Percentiles rank a stretch among this genome's conserved stretches.
phyloP scores from a whole-genome alignment of 2,329 filamentous ascomycete species.

The Ophiocordyceps sinensis region DNA sequence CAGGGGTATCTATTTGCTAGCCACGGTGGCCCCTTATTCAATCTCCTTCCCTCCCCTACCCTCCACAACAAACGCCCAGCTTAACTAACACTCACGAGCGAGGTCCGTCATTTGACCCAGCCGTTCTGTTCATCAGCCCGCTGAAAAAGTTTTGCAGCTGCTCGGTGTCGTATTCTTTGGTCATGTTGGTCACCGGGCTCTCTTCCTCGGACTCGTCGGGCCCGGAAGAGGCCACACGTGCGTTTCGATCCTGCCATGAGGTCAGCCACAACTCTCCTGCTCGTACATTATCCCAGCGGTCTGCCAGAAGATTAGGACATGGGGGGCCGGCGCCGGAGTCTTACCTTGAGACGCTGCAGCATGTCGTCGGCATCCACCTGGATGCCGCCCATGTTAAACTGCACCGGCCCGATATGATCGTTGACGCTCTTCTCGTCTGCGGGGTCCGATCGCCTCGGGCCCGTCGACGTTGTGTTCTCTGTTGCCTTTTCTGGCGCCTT shows the following conservation, averaged over 20 bases:
- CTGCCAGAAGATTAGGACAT: too few relatives aligned
- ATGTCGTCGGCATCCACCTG: slow-evolving; percentile 92
- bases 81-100: slow-evolving; percentile 2
- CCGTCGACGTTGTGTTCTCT: slow-evolving; percentile 9
- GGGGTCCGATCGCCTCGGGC: slow-evolving; percentile 15
- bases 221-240: slow-evolving; percentile 32
- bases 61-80: not conserved
- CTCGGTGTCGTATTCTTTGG: slow-evolving; percentile 33
- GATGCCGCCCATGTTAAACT: slow-evolving; percentile 97
- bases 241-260: slow-evolving; percentile 38
- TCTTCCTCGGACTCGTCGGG: slow-evolving; percentile 23
- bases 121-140: slow-evolving; percentile 42
- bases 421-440: slow-evolving; percentile 37
- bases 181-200: slow-evolving; percentile 25
- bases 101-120: slow-evolving; percentile 9
- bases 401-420: slow-evolving; percentile 84
- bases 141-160: slow-evolving; percentile 46
- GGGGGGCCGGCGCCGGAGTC: slow-evolving; percentile 2
- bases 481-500: slow-evolving; percentile 33
- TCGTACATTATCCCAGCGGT: too few relatives aligned
- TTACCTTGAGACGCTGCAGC: slow-evolving; percentile 71
- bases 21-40: slow-evolving; percentile 3
- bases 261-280: too few relatives aligned
- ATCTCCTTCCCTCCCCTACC: not conserved
- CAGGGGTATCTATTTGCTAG: slow-evolving; percentile 29